A percentile compares a stretch with the other conserved stretches of the same genome.
Evolutionary conservation across 2,329 filamentous ascomycete species (phyloP).

Genomic region (Trichoderma sp.): DNA sequence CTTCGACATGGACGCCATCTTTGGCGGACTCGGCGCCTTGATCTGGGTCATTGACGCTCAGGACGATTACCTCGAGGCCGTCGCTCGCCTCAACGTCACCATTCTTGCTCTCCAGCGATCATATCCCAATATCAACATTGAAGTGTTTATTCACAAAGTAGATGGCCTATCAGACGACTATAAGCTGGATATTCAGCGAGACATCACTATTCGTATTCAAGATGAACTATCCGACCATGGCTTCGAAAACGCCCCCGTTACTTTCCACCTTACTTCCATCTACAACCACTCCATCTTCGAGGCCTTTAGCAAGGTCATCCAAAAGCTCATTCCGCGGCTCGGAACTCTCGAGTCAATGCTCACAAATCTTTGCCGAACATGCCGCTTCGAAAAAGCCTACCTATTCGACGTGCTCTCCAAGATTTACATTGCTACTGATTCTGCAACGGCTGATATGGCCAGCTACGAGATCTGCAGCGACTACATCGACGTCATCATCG

Average conservation of each 20-base stretch:
- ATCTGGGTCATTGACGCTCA: conserved; percentile 99
- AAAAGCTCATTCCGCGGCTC: conserved; percentile 92
- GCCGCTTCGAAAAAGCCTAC: conserved; percentile 96
- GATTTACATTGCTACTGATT: conserved; percentile 97
- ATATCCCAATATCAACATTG: conserved; percentile 93
- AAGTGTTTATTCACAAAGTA: conserved; percentile 99
- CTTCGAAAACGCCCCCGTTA: conserved; percentile 89
- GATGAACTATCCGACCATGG: conserved; percentile 93
- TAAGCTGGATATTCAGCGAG: conserved; percentile 91
- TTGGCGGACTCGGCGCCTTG: conserved; percentile 88
- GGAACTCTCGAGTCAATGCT: conserved; percentile 91
- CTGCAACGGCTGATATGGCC: conserved; percentile 87
- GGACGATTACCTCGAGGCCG: conserved; percentile 93
- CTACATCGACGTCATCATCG: conserved; percentile 97
- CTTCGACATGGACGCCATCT: conserved; percentile 91
- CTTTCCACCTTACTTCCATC: conserved; percentile 95
- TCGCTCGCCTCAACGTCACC: conserved; percentile 81
- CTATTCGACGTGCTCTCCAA: conserved; percentile 97
- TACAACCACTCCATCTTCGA: conserved; percentile 99
- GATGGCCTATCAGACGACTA: conserved; percentile 97
- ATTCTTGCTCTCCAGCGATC: conserved; percentile 85
- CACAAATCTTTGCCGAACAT: conserved; percentile 89
- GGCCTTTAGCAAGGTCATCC: conserved; percentile 96
- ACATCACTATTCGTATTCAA: conserved; percentile 94
- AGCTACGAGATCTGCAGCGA: conserved; percentile 98